Percentiles rank a stretch among this genome's conserved stretches.
Conservation (phyloP, 345 rosid species). For the Aurinia saxatilis region DNA sequence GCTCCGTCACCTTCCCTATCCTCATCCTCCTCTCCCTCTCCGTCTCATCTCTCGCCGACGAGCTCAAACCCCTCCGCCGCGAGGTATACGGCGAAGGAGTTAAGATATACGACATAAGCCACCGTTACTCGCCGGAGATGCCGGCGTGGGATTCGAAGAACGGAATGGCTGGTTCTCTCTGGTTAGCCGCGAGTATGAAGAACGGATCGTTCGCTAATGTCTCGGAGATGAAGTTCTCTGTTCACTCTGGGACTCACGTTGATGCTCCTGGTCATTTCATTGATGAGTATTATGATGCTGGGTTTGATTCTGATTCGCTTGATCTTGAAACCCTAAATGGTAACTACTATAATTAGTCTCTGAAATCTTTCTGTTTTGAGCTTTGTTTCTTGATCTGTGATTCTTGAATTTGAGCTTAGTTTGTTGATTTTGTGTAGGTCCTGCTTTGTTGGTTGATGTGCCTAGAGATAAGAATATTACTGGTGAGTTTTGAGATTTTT, state of each 20-base stretch:
- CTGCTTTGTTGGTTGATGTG: slow-evolving; percentile 51
- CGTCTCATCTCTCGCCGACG: slow-evolving; percentile 5
- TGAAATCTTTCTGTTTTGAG: no score
- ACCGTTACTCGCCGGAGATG: slow-evolving; percentile 53
- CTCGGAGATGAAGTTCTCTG: slow-evolving; percentile 83
- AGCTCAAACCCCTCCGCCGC: slow-evolving; percentile 47
- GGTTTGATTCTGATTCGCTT: slow-evolving; percentile 87
- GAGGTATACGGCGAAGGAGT: slow-evolving; percentile 66
- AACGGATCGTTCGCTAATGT: slow-evolving; percentile 79
- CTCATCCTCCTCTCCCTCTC: slow-evolving; percentile 13
- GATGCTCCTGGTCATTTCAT: slow-evolving; percentile 93
- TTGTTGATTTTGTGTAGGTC: slow-evolving; percentile 26
- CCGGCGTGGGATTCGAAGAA: slow-evolving; percentile 49
- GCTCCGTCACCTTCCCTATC: neutral
- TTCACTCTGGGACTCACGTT: slow-evolving; percentile 89
- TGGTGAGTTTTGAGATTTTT: slow-evolving; percentile 33
- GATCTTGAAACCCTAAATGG: slow-evolving; percentile 65
- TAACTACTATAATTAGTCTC: no score
- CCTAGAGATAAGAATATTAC: slow-evolving; percentile 59
- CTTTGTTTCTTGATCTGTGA: no score
- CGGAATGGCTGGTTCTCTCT: slow-evolving; percentile 53
- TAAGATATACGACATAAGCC: slow-evolving; percentile 68
- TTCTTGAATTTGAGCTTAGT: no score
- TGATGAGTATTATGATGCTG: slow-evolving; percentile 84
- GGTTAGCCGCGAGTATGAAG: slow-evolving; percentile 73